Percentiles rank a stretch among this genome's conserved stretches.
Conservation (phyloP, 2,329 filamentous ascomycete species). For the Claviceps arundinis region DNA sequence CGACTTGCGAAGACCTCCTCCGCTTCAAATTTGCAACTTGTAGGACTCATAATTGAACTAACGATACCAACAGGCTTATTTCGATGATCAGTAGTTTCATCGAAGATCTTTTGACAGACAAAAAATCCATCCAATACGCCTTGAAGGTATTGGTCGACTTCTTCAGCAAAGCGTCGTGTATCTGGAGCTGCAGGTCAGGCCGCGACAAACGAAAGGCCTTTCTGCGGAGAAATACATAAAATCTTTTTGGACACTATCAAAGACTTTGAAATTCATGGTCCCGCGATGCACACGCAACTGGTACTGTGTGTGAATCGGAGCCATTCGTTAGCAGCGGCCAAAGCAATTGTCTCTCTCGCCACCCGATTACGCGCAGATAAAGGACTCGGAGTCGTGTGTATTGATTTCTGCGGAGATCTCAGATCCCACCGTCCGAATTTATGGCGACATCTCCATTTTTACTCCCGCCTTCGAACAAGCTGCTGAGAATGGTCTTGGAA, state of each 20-base stretch:
- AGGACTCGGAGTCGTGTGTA: slow-evolving; percentile 47
- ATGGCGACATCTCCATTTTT: slow-evolving; percentile 48
- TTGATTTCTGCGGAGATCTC: slow-evolving; percentile 73
- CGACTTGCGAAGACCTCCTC: background rate
- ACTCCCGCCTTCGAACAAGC: slow-evolving; percentile 45
- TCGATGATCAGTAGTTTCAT: slow-evolving; percentile 68
- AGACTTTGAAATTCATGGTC: slow-evolving; percentile 28
- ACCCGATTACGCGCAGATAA: slow-evolving; percentile 28
- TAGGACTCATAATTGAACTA: too few species aligned
- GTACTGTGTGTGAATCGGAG: slow-evolving; percentile 66
- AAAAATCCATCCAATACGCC: slow-evolving; percentile 43
- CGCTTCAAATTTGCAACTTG: too few species aligned
- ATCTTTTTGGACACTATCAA: slow-evolving; percentile 53
- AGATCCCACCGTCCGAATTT: slow-evolving; percentile 42
- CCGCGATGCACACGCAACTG: slow-evolving; percentile 45
- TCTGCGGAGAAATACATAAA: slow-evolving; percentile 51
- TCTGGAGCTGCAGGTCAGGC: slow-evolving; percentile 69
- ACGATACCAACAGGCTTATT: slow-evolving; percentile 46
- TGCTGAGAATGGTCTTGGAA: slow-evolving; percentile 37
- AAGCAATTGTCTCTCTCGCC: slow-evolving; percentile 52
- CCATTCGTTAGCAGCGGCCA: slow-evolving; percentile 43
- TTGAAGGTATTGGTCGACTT: slow-evolving; percentile 59
- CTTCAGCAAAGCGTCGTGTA: slow-evolving; percentile 59
- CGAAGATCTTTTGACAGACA: slow-evolving; percentile 58
- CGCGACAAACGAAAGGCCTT: slow-evolving; percentile 46